Conservation (phyloP, 2,329 filamentous ascomycete species). For the Trichophyton simii region DNA sequence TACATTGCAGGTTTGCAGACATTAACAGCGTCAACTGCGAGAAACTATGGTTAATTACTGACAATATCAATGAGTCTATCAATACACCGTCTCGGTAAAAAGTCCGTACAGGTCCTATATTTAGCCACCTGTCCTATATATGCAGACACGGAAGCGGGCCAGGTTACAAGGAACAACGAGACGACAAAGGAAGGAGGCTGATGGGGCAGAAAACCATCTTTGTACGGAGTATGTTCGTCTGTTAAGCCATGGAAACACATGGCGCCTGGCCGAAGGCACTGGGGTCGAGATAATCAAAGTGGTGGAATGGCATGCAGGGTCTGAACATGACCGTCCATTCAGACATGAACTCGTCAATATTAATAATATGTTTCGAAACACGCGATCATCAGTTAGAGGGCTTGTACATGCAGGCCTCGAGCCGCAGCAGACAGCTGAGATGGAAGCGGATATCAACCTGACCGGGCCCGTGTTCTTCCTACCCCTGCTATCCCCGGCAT, state of each 20-base stretch:
- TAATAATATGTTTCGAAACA: background rate
- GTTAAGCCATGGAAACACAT: background rate
- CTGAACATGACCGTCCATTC: background rate
- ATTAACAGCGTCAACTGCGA: background rate
- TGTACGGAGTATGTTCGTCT: background rate
- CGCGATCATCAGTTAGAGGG: background rate
- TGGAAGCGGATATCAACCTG: background rate
- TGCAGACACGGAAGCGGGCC: background rate
- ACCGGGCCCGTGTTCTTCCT: background rate
- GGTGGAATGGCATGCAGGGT: background rate
- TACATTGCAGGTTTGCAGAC: background rate
- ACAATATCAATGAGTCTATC: background rate
- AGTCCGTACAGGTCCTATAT: conserved; percentile 1
- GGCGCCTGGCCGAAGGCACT: background rate
- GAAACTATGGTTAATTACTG: background rate
- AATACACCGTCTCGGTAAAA: background rate
- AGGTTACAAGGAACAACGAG: background rate
- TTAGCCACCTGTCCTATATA: background rate
- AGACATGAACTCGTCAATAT: background rate
- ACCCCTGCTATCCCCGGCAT: background rate
- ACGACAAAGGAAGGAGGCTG: background rate
- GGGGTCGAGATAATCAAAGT: too few relatives aligned
- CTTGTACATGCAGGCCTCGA: too few relatives aligned
- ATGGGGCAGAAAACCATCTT: background rate
- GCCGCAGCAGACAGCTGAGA: background rate